A percentile compares a stretch with the other conserved stretches of the same genome.
Evolutionary conservation across 306 rosid species (phyloP).

Genomic region (Medicago lupulina): DNA sequence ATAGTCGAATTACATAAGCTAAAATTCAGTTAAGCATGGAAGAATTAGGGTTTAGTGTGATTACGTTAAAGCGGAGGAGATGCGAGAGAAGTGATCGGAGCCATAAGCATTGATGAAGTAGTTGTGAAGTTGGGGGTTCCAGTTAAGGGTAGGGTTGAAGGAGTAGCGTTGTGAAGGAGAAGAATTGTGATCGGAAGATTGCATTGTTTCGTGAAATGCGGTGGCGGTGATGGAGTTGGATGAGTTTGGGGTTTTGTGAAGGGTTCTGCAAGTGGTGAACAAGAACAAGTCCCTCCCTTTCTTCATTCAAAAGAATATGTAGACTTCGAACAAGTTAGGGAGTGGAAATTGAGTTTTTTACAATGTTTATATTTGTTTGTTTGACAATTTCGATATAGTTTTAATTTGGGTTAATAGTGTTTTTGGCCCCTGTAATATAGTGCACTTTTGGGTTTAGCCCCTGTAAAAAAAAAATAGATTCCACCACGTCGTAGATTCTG

Average conservation of each 20-base stretch:
- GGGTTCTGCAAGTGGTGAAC: constrained; percentile 23
- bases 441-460: too few relatives aligned
- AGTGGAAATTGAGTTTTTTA: too few relatives aligned
- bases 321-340: too few relatives aligned
- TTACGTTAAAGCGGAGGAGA: constrained; percentile 82
- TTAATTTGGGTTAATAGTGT: too few relatives aligned
- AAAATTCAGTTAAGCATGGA: neutral
- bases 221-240: constrained; percentile 8
- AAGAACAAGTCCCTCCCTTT: constrained; percentile 63
- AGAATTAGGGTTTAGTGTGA: neutral
- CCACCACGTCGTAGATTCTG: too few relatives aligned
- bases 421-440: too few relatives aligned
- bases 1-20: neutral
- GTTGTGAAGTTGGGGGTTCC: constrained; percentile 70
- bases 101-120: constrained; percentile 82
- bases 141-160: constrained; percentile 63
- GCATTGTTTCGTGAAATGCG: constrained; percentile 49
- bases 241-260: constrained; percentile 41
- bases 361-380: too few relatives aligned
- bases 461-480: too few relatives aligned
- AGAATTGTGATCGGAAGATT: constrained; percentile 25
- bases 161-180: constrained; percentile 60
- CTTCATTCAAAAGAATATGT: constrained; percentile 64
- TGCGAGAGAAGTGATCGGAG: constrained; percentile 68
- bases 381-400: too few relatives aligned